A percentile compares a stretch with the other conserved stretches of the same genome.
phyloP scores from a whole-genome alignment of 2,329 filamentous ascomycete species.

The Rutstroemia sydowiana region DNA sequence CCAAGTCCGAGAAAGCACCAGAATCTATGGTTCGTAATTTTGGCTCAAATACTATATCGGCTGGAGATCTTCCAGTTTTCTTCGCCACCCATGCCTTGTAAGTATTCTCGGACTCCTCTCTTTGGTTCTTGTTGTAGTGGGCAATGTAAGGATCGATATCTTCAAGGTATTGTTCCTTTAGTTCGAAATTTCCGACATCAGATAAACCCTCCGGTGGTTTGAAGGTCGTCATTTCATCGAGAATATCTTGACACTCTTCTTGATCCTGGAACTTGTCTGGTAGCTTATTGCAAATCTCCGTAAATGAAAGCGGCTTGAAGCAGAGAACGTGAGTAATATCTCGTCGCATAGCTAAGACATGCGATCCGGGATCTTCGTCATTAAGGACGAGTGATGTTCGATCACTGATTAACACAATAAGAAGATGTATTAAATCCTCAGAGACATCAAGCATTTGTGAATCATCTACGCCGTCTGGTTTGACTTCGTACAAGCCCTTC shows the following conservation, averaged over 20 bases:
- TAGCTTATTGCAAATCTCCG: conserved; percentile 77
- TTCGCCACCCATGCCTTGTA: conserved; percentile 84
- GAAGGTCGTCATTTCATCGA: conserved; percentile 84
- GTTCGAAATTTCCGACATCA: conserved; percentile 88
- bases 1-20: conserved; percentile 69
- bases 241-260: conserved; percentile 76
- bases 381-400: conserved; percentile 68
- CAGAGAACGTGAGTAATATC: conserved; percentile 92
- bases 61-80: conserved; percentile 70
- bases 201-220: conserved; percentile 84
- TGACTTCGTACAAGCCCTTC: conserved; percentile 68
- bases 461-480: conserved; percentile 73
- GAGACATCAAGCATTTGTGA: conserved; percentile 83
- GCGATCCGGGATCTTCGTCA: conserved; percentile 57
- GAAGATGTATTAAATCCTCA: conserved; percentile 89
- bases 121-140: conserved; percentile 93
- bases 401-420: conserved; percentile 87
- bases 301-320: conserved; percentile 93
- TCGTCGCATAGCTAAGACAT: conserved; percentile 67
- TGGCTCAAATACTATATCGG: conserved; percentile 89
- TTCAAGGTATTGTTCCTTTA: conserved; percentile 79
- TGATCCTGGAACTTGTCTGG: conserved; percentile 86
- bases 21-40: conserved; percentile 67
- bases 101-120: conserved; percentile 86
- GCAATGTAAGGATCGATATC: conserved; percentile 92